Percentiles rank a stretch among this genome's conserved stretches.
Conservation (phyloP, 2,329 filamentous ascomycete species). For the Penicillium sp. region DNA sequence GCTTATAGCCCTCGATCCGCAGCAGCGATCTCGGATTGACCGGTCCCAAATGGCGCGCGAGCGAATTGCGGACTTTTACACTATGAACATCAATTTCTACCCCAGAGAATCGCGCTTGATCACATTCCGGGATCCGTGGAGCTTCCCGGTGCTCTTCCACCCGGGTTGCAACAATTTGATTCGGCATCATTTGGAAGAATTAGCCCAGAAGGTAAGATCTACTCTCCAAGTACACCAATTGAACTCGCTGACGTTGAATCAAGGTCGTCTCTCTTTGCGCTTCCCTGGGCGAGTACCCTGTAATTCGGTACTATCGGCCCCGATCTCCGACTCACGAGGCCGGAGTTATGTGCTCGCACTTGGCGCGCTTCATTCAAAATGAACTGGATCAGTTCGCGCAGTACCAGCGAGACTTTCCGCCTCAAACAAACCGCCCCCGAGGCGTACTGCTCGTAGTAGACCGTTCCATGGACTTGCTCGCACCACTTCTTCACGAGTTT, state of each 20-base stretch:
- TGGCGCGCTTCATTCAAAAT: slow-evolving; percentile 83
- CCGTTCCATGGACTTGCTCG: slow-evolving; percentile 81
- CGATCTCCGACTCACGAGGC: slow-evolving; percentile 71
- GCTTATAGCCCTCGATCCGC: slow-evolving; percentile 55
- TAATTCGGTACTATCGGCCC: slow-evolving; percentile 82
- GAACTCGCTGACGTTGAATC: slow-evolving; percentile 14
- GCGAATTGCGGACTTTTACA: slow-evolving; percentile 69
- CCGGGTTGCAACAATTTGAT: slow-evolving; percentile 80
- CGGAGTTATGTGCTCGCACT: slow-evolving; percentile 71
- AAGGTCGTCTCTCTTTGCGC: slow-evolving; percentile 82
- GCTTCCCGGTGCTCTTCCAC: slow-evolving; percentile 86
- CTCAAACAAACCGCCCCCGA: slow-evolving; percentile 61
- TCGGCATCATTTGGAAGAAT: slow-evolving; percentile 66
- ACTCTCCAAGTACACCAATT: not conserved
- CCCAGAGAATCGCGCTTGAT: slow-evolving; percentile 84
- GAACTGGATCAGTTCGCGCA: slow-evolving; percentile 84
- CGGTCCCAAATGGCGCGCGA: slow-evolving; percentile 59
- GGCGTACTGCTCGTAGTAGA: slow-evolving; percentile 81
- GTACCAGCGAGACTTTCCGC: slow-evolving; percentile 74
- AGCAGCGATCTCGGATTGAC: slow-evolving; percentile 65
- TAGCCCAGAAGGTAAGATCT: slow-evolving; percentile 73
- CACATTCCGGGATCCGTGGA: slow-evolving; percentile 89
- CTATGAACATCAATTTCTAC: slow-evolving; percentile 78
- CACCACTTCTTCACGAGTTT: slow-evolving; percentile 87
- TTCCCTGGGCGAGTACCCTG: slow-evolving; percentile 84